Evolutionary conservation across 2,329 filamentous ascomycete genomes (phyloP), one percentile per base, ranked within the genome.

Genomic region (Fusarium pseudograminearum): DNA sequence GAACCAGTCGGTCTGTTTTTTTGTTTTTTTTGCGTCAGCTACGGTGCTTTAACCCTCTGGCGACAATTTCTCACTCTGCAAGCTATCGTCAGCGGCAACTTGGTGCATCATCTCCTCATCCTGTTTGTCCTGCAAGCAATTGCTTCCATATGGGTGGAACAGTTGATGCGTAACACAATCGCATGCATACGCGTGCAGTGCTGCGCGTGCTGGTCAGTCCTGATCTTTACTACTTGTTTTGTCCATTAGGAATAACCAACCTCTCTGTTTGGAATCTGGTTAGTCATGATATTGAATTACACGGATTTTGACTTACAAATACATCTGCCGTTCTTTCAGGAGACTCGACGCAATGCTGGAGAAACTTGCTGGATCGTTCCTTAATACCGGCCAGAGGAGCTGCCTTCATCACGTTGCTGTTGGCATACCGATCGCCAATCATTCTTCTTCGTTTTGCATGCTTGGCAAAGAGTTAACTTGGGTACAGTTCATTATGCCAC

Each of bases 151-250:
- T 0, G 89, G 89, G 57, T 90, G 87, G 73, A 92, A 91, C n/a
- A 92, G 82, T 69, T 91, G 89, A 71, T 91, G 87, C 1, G 89
- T 90, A 30, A 89, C 85, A 71, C 90, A 91, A 73, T 92, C 90
- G 55, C 91, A 87, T 1, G 90, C 90, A 74, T 90, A 92, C 28
- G 89, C 85, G 67, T 92, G 90, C 3, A 92, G 80, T 44, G 76
- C 76, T 80, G 16, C 24, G 40, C 15, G 7, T 28, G n/a, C 20
- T 28, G 1, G 56, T 78, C 45, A 78, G 74, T 53, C 28, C 22
- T 46, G 22, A 7, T 50, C 4, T 33, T 54, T 14, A 16, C 34
- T 12, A 26, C 31, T 28, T n/a, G 24, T 11, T 46, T 15, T 24
- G n/a, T 41, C 18, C 47, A 20, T 51, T 24, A 14, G 18, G 24